These are phyloP conservation scores for Alternaria angustiovoidea DNA, from an alignment of 2,329 filamentous ascomycete species.

Conservation along the genomic window DNA sequence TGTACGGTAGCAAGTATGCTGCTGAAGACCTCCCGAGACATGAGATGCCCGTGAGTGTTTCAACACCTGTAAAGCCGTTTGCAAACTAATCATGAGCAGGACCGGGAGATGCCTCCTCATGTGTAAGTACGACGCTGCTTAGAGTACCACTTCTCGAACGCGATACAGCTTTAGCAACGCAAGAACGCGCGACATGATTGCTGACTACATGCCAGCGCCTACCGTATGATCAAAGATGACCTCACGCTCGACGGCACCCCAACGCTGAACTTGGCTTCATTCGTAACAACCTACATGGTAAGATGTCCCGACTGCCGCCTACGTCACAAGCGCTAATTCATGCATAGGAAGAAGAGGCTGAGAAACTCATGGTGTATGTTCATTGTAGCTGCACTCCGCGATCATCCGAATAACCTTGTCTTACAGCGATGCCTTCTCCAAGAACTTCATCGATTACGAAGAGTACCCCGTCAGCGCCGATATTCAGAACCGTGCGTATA, in stretches of 20 bases:
- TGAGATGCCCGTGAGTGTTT: conserved; percentile 78
- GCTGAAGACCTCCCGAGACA: conserved; percentile 79
- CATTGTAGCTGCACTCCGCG: conserved; percentile 43
- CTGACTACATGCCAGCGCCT: conserved; percentile 62
- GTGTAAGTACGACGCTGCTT: conserved; percentile 54
- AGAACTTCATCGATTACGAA: conserved; percentile 77
- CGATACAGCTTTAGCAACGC: background rate
- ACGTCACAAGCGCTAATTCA: background rate
- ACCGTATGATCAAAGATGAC: conserved; percentile 91
- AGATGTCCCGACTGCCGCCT: conserved; percentile 37
- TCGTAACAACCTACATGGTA: conserved; percentile 96
- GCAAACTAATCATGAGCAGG: conserved; percentile 20
- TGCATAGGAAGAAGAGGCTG: conserved; percentile 83
- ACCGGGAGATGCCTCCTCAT: conserved; percentile 82
- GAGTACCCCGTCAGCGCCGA: conserved; percentile 61
- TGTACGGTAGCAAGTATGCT: conserved; percentile 89
- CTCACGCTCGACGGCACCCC: conserved; percentile 81
- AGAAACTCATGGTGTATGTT: conserved; percentile 84
- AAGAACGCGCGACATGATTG: background rate
- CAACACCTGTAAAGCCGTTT: background rate
- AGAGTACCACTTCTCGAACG: too few species aligned
- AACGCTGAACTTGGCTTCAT: conserved; percentile 76
- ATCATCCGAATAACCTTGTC: conserved; percentile 12
- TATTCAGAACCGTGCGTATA: conserved; percentile 79
- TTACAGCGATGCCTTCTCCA: conserved; percentile 76